Evolutionary conservation across 2,329 filamentous ascomycete genomes (phyloP), one percentile per base, ranked within the genome.

Genomic region (Apiospora sp.): DNA sequence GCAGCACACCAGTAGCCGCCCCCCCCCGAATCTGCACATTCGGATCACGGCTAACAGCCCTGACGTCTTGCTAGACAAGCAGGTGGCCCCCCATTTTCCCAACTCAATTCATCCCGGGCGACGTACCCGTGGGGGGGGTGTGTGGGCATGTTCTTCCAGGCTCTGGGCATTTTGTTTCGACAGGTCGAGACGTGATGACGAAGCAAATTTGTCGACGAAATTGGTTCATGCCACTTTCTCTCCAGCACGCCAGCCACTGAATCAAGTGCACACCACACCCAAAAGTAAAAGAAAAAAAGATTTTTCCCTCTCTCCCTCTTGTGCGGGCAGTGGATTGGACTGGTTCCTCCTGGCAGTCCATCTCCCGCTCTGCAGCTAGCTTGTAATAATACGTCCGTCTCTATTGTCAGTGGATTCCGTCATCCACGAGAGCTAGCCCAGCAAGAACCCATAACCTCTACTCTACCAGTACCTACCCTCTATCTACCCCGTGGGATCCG

Each of bases 331-430:
- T 34, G 14, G 44, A 22, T 24, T n/a, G 48, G 49, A 51, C 48
- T 51, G 12, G n/a, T 22, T 51, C 51, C 24, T 22, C 51, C 24
- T 24, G 51, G 24, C 37, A 37, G 37, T 10, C 37, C 37, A 8
- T 22, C 19, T n/a, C 19, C 22, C 46, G 7, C 22, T n/a, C 46
- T 22, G 19, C 19, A 10, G 8, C 34, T 64, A 64, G 58, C n/a
- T 34, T 64, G 58, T 41, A 14, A 64, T 64, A 41, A n/a, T 64
- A 64, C 37, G 19, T 10, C 54, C 22, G 34, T 64, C 58, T 34
- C 19, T 64, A 41, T 64, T 64, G 58, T n/a, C 58, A 64, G 58
- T 37, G 58, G 58, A 64, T 64, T 64, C 58, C 58, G 58, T 64
- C 58, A 64, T 64, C 58, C 58, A 34, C 58, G 22, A 64, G 58